Conservation (phyloP, 1,139 yeast species). For the Kurtzmaniella quercitrusa region DNA sequence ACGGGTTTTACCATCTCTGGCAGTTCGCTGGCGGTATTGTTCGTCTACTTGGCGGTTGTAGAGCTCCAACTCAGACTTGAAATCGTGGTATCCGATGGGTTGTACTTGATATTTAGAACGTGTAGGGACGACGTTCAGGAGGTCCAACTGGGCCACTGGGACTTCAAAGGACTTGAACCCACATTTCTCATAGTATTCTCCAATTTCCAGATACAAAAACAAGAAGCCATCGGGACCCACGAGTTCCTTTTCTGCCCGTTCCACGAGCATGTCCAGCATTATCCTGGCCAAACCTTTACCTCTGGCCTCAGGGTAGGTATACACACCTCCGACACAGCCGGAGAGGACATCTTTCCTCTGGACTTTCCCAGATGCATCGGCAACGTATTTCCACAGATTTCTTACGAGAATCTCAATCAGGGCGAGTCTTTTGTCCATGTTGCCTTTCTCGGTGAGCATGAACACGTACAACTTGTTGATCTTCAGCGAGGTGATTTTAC, state of each 20-base stretch:
- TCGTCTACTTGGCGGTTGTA: conserved; percentile 19
- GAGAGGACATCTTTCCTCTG: conserved; percentile 26
- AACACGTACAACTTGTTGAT: conserved; percentile 26
- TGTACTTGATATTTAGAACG: conserved; percentile 16
- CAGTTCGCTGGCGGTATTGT: conserved; percentile 15
- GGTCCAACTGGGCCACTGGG: conserved; percentile 26
- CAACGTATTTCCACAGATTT: conserved; percentile 22
- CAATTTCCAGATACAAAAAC: conserved; percentile 68
- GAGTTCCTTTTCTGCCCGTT: conserved; percentile 17
- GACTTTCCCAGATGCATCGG: conserved; percentile 15
- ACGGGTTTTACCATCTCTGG: conserved; percentile 24
- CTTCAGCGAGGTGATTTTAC: conserved; percentile 23
- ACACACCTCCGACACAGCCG: conserved; percentile 64
- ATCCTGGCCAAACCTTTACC: conserved; percentile 61
- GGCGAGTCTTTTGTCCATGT: conserved; percentile 20
- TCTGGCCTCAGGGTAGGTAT: conserved; percentile 52
- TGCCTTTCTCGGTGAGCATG: conserved; percentile 21
- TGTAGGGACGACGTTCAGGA: background rate
- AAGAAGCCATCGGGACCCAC: conserved; percentile 39
- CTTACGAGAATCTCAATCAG: conserved; percentile 38
- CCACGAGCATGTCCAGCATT: conserved; percentile 51
- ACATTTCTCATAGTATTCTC: conserved; percentile 55
- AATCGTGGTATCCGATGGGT: conserved; percentile 28
- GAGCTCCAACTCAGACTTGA: conserved; percentile 20
- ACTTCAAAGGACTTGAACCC: conserved; percentile 56